Percentiles rank a stretch among this genome's conserved stretches.
phyloP scores from a whole-genome alignment of 1,284 basidiomycete genomes.

The Apiotrichum veenhuisii region DNA sequence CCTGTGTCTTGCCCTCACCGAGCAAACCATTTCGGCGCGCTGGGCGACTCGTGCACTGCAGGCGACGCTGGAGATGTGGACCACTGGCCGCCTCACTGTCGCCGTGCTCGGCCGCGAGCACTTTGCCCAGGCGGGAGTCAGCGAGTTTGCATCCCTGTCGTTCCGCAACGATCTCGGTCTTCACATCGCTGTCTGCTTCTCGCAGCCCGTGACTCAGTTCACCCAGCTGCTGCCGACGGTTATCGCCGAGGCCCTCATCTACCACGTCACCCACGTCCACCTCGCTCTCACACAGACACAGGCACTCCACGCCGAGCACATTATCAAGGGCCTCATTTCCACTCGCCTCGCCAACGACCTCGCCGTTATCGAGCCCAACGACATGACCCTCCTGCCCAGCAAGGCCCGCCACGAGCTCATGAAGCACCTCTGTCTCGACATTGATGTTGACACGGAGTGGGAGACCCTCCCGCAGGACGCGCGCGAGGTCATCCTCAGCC shows the following conservation, averaged over 20 bases:
- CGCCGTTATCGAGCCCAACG: not conserved
- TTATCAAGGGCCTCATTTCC: not conserved
- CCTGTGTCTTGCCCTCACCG: not conserved
- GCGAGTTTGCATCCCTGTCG: not conserved
- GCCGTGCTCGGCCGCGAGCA: constrained; percentile 8
- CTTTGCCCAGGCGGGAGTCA: constrained; percentile 2
- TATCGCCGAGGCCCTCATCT: constrained; percentile 3
- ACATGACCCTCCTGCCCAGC: not conserved
- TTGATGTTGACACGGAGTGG: constrained; percentile 13
- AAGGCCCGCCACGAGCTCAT: constrained; percentile 6
- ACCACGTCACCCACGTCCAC: constrained; percentile 9
- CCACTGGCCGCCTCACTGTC: not conserved
- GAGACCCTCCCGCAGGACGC: constrained; percentile 1
- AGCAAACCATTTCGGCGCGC: not conserved
- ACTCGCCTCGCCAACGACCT: constrained; percentile 6
- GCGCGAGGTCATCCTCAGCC: constrained; percentile 6
- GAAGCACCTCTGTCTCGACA: constrained; percentile 4
- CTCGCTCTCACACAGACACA: constrained; percentile 10
- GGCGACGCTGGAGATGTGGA: constrained; percentile 7
- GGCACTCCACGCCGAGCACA: constrained; percentile 4
- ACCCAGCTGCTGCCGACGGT: constrained; percentile 3
- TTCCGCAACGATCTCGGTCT: constrained; percentile 3
- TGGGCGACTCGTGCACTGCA: not conserved
- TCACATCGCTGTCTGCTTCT: constrained; percentile 3
- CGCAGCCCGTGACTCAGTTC: not conserved